These are phyloP conservation scores for Pholiota molesta DNA, from an alignment of 768 basidiomycete genomes.

Conservation along the genomic window DNA sequence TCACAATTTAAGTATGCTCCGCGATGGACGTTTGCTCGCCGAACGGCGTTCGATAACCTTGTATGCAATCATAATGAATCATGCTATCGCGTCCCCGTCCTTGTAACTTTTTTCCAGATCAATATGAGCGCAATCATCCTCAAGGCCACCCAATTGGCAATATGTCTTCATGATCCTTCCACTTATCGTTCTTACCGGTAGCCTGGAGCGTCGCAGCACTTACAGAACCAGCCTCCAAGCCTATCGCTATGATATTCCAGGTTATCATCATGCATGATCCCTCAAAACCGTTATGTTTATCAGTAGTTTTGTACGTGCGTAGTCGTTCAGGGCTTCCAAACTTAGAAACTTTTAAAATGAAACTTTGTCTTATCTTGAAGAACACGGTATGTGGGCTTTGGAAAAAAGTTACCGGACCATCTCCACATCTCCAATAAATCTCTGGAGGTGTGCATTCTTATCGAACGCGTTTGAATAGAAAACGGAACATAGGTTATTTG, in stretches of 20 bases:
- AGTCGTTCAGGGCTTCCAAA: neutral
- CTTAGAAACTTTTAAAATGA: neutral
- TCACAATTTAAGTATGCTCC: neutral
- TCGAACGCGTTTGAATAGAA: neutral
- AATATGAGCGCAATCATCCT: neutral
- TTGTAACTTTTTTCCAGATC: no score
- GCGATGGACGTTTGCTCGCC: neutral
- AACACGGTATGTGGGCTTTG: neutral
- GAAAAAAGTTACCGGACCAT: neutral
- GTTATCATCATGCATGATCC: neutral
- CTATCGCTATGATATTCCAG: neutral
- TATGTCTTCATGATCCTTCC: no score
- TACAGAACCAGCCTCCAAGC: neutral
- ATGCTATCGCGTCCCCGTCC: no score
- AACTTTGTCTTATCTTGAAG: neutral
- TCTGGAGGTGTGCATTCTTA: neutral
- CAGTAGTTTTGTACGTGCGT: neutral
- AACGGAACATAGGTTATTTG: neutral
- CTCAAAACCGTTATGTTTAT: neutral
- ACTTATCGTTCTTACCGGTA: no score
- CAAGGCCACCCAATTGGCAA: neutral
- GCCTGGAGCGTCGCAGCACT: neutral
- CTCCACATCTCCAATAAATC: neutral
- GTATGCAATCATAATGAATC: no score
- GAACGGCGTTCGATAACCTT: neutral